Base-by-base conservation (phyloP, 495 filamentous ascomycete genomes). In the Aspergillus carlsbadensis region DNA sequence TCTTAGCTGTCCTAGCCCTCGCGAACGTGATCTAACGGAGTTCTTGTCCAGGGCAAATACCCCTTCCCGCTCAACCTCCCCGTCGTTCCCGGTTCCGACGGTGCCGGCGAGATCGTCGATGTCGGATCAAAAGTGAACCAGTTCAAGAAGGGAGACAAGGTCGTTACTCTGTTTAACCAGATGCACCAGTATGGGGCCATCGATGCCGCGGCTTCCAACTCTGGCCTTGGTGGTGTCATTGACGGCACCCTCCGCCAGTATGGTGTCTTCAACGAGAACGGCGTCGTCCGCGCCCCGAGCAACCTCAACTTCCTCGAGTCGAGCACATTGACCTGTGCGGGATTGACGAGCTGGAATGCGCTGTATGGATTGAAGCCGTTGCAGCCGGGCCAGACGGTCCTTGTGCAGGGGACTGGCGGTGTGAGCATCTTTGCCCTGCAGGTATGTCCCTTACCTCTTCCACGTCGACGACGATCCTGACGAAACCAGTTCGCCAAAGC, bases 341-440 rank as follows among this genome's bases (percentile, higher is more conserved):
- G 76, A 1, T 59, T 94, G 44, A 94, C 91, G 3, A 84, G 83
- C 11, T 96, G 91, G 90, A 94, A 94, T 57, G 87, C 83, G 6
- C 72, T 96, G 5, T 94, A 88, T 57, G 91, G 89, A 0, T 57
- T 92, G 34, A 84, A 78, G 67, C 64, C 70, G 0, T 58, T 94
- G 52, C 82, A 80, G 68, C 83, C 86, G 0, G 91, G 90, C 1
- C 76, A 93, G 49, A 76, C 70, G 3, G 88, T 96, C 1, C 68
- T 96, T 18, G 87, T 88, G 3, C 88, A 92, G 64, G 91, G 91
- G 24, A 92, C 89, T 5, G 90, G 91, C 2, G 90, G 90, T 57
- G 90, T 96, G 10, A 86, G 82, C 57, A 80, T 91, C 10, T 93
- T 94, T 62, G 88, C 78, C 14, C 58, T 93, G 49, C 87, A 87